phyloP scores from a whole-genome alignment of 192 early-diverging fungal species.

The Coemansia sp. region DNA sequence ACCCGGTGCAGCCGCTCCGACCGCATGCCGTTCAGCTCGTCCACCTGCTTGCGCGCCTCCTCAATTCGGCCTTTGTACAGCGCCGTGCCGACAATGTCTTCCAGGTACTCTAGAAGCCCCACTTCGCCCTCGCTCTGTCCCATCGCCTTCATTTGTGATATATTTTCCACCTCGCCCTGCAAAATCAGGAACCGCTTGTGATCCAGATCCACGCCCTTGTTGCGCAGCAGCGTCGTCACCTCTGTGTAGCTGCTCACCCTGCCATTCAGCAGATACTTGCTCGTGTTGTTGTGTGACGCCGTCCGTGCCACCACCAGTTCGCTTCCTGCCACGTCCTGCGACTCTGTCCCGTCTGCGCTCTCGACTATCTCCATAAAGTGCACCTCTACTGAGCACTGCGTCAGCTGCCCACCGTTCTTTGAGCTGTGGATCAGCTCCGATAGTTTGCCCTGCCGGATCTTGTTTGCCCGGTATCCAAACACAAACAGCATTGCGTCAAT shows the following conservation, averaged over 20 bases:
- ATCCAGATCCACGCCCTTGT: conserved; percentile 90
- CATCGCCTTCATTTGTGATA: conserved; percentile 96
- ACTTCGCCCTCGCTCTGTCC: conserved; percentile 89
- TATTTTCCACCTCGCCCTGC: conserved; percentile 99
- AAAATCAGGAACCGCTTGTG: conserved; percentile 98
- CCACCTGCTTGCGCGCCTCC: conserved; percentile 64
- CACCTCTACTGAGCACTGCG: conserved; percentile 84
- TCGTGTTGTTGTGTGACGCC: conserved; percentile 66
- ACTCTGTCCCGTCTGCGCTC: conserved; percentile 61
- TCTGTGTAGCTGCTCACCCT: conserved; percentile 70
- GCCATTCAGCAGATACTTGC: conserved; percentile 75
- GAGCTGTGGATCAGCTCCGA: conserved; percentile 96
- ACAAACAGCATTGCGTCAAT: conserved; percentile 98
- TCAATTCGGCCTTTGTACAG: conserved; percentile 86
- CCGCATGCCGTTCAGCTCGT: conserved; percentile 73
- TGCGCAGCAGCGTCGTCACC: conserved; percentile 79
- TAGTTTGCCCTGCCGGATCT: conserved; percentile 94
- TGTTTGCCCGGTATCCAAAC: conserved; percentile 96
- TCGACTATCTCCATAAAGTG: conserved; percentile 94
- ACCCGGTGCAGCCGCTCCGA: conserved; percentile 79
- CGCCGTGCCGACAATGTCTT: conserved; percentile 97
- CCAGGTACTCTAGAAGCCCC: conserved; percentile 94
- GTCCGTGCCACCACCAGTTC: conserved; percentile 77
- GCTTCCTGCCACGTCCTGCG: conserved; percentile 64
- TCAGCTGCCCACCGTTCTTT: conserved; percentile 65